phyloP scores from a whole-genome alignment of 140 eudicot species.

The Stevia rebaudiana region DNA sequence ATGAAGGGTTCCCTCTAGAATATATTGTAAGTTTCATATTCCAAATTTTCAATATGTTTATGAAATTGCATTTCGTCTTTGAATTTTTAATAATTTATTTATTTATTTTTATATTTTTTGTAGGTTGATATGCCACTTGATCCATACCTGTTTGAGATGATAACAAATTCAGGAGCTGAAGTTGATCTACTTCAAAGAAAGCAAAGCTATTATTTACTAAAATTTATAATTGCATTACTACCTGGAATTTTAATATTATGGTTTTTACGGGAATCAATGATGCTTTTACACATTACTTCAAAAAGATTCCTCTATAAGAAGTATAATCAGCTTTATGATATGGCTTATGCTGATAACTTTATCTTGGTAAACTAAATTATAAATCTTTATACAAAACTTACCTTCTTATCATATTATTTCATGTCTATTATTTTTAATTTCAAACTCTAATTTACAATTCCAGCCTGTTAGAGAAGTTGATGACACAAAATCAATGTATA shows the following conservation, averaged over 20 bases:
- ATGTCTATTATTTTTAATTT: conserved; percentile 4
- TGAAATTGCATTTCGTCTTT: conserved; percentile 5
- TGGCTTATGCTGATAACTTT: conserved; percentile 84
- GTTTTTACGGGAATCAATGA: conserved; percentile 68
- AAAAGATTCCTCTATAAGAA: conserved; percentile 52
- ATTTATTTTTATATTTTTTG: conserved; percentile 11
- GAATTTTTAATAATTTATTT: neutral
- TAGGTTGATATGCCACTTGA: conserved; percentile 99
- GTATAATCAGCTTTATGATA: conserved; percentile 73
- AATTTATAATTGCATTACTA: conserved; percentile 54
- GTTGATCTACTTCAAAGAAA: conserved; percentile 76
- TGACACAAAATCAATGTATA: conserved; percentile 72
- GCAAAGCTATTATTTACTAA: conserved; percentile 71
- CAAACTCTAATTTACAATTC: conserved; percentile 1
- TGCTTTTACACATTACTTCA: conserved; percentile 56
- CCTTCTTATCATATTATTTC: conserved; percentile 1
- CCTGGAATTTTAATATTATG: conserved; percentile 72
- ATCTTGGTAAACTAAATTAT: conserved; percentile 48
- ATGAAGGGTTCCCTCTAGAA: conserved; percentile 95
- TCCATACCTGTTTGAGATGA: conserved; percentile 83
- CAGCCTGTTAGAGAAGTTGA: conserved; percentile 83
- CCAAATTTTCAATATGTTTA: neutral
- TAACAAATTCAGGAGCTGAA: conserved; percentile 81
- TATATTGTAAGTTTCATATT: conserved; percentile 51
- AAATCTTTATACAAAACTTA: neutral